phyloP scores from a whole-genome alignment of 176 grass and related monocot genomes.

The Guadua angustifolia region DNA sequence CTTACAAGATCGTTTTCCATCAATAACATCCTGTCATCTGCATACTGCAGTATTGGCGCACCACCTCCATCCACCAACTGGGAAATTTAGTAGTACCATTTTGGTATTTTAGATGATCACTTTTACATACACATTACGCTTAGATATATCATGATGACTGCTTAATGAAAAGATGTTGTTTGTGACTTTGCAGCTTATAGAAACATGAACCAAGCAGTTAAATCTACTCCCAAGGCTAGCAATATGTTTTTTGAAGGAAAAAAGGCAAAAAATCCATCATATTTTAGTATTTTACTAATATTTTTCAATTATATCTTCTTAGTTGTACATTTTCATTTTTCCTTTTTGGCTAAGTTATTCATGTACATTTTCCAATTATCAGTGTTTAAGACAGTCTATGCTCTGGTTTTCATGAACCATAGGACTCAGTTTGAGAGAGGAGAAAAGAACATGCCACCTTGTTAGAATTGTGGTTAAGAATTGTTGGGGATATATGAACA shows the following conservation, averaged over 20 bases:
- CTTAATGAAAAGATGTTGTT: neutral
- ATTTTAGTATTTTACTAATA: neutral
- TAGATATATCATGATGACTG: neutral
- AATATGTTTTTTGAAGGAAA: neutral
- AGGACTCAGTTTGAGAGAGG: neutral
- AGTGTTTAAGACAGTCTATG: neutral
- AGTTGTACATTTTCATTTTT: neutral
- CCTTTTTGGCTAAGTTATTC: neutral
- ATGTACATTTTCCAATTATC: neutral
- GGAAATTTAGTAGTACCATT: neutral
- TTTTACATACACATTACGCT: neutral
- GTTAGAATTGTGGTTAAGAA: neutral
- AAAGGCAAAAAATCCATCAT: neutral
- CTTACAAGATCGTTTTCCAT: no score
- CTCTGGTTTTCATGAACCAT: neutral
- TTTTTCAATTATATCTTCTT: neutral
- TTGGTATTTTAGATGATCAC: neutral
- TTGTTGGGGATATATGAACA: neutral
- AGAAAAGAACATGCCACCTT: neutral
- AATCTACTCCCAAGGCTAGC: conserved; percentile 9
- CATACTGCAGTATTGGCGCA: no score
- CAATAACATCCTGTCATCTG: no score
- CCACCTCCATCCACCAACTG: no score
- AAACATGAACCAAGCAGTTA: conserved; percentile 32
- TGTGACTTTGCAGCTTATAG: neutral